Percentiles rank a stretch among this genome's conserved stretches.
Conservation (phyloP, 805 yeast genomes). For the Debaryomyces hansenii region DNA sequence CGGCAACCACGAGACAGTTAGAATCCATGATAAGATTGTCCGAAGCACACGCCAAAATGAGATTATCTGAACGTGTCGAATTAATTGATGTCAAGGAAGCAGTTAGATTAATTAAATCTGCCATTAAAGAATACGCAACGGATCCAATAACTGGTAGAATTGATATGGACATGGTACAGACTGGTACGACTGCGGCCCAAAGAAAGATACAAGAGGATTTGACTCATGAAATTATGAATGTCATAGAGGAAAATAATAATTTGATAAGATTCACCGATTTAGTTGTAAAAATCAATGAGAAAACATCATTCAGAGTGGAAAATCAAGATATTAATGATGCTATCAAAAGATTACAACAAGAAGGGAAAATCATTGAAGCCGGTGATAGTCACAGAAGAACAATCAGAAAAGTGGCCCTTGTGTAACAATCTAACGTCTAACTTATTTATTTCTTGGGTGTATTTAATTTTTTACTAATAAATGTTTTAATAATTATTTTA, state of each 20-base stretch:
- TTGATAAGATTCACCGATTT: slow-evolving; percentile 60
- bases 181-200: slow-evolving; percentile 90
- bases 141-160: slow-evolving; percentile 96
- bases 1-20: slow-evolving; percentile 96
- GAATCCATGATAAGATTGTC: slow-evolving; percentile 93
- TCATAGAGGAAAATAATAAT: slow-evolving; percentile 50
- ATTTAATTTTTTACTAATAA: slow-evolving; percentile 1
- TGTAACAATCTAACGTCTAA: neutral
- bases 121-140: slow-evolving; percentile 96
- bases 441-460: slow-evolving; percentile 6
- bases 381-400: slow-evolving; percentile 75
- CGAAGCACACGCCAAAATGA: slow-evolving; percentile 98
- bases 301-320: slow-evolving; percentile 63
- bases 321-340: slow-evolving; percentile 69
- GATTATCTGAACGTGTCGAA: slow-evolving; percentile 70
- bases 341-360: slow-evolving; percentile 65
- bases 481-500: neutral
- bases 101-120: slow-evolving; percentile 86
- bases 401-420: slow-evolving; percentile 31
- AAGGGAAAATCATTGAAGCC: slow-evolving; percentile 63
- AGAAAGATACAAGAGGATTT: slow-evolving; percentile 75
- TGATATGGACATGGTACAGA: slow-evolving; percentile 96
- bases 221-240: slow-evolving; percentile 55
- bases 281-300: slow-evolving; percentile 63
- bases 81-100: slow-evolving; percentile 88